A percentile compares a stretch with the other conserved stretches of the same genome.
phyloP scores from a whole-genome alignment of 2,329 filamentous ascomycete species.

The Clonostachys byssicola region DNA sequence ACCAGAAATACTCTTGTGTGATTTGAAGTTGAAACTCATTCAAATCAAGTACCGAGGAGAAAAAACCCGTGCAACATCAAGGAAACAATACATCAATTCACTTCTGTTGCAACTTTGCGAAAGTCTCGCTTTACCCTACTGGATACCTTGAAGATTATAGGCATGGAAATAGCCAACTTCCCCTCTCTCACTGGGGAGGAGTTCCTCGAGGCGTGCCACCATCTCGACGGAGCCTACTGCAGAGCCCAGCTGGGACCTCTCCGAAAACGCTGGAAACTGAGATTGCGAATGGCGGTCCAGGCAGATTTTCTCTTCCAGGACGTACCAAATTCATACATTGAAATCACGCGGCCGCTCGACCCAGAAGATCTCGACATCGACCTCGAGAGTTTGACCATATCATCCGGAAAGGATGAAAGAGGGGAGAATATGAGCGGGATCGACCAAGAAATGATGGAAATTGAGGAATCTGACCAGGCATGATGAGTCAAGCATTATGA shows the following conservation, averaged over 20 bases:
- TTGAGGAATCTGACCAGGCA: conserved; percentile 50
- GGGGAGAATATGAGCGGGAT: conserved; percentile 12
- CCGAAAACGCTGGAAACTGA: conserved; percentile 50
- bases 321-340: conserved; percentile 48
- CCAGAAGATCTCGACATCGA: conserved; percentile 38
- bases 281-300: conserved; percentile 45
- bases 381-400: conserved; percentile 41
- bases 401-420: conserved; percentile 6
- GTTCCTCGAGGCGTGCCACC: conserved; percentile 61
- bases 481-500: conserved; percentile 8
- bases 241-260: conserved; percentile 52
- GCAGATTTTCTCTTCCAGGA: conserved; percentile 31
- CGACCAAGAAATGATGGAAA: conserved; percentile 43
- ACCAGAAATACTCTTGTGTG: no score
- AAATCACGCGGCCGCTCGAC: conserved; percentile 51
- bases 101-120: no score
- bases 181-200: conserved; percentile 58
- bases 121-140: no score
- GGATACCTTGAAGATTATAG: neutral
- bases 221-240: conserved; percentile 54
- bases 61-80: no score
- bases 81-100: no score
- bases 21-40: no score
- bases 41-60: no score
- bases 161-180: conserved; percentile 46